Percentiles rank a stretch among this genome's conserved stretches.
Conservation (phyloP, 345 rosid species). For the Murraya paniculata region DNA sequence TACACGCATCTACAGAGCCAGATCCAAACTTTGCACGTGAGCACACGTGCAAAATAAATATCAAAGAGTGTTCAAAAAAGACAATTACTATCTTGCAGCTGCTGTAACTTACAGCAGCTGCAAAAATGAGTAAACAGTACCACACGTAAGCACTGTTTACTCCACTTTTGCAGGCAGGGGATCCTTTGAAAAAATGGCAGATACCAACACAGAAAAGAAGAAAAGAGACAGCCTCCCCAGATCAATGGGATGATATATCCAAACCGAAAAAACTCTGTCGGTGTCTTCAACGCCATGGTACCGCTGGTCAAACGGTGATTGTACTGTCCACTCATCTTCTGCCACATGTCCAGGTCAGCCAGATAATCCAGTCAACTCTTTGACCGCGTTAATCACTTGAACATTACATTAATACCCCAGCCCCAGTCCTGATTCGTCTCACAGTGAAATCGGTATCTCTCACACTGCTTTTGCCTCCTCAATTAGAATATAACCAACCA, state of each 20-base stretch:
- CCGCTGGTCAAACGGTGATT: slow-evolving; percentile 21
- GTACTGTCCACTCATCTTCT: neutral
- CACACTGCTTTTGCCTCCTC: neutral
- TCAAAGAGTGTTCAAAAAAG: neutral
- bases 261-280: slow-evolving; percentile 18
- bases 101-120: too few relatives aligned
- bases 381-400: neutral
- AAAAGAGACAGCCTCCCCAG: too few relatives aligned
- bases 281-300: slow-evolving; percentile 13
- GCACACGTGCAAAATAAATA: slow-evolving; percentile 16
- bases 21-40: slow-evolving; percentile 23
- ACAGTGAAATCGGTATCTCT: too few relatives aligned
- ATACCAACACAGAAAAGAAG: too few relatives aligned
- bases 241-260: neutral
- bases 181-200: too few relatives aligned
- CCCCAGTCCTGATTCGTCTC: neutral
- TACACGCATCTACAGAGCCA: too few relatives aligned
- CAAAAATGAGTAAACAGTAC: too few relatives aligned
- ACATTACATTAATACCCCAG: neutral
- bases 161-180: too few relatives aligned
- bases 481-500: neutral
- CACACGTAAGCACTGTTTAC: too few relatives aligned
- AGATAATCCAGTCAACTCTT: slow-evolving; percentile 17
- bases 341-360: slow-evolving; percentile 13
- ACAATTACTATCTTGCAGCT: too few relatives aligned